Evolutionary conservation across 352 stramenopile genomes (phyloP), one percentile per base, ranked within the genome.

Genomic region (Globisporangium parvum): DNA sequence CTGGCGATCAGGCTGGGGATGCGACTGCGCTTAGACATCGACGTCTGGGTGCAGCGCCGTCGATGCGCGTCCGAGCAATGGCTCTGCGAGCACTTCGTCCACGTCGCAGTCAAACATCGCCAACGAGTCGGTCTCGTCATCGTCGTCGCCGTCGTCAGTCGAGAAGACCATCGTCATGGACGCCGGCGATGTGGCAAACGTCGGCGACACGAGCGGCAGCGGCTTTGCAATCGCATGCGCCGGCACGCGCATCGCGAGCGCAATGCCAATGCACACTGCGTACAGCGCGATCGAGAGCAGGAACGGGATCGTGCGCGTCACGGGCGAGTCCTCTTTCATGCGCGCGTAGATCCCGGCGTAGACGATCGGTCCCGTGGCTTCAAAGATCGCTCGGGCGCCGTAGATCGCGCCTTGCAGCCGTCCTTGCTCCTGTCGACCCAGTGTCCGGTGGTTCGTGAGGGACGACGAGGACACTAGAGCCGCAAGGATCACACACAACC

Each of bases 321-420:
- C 72, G 20, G 70, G 47, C 4, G 62, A 71, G 26, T 80, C 42
- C 2, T 66, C 55, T 20, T 66, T 75, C 69, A 89, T 88, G 18
- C 51, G 46, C 28, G 64, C 66, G 53, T 90, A 92, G 40, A 92
- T 55, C 21, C 57, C 70, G 5, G 75, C 71, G 53, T 80, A 92
- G 0, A 75, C 57, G 1, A 92, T 53, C 0, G 82, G 79, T 3
- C 75, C 82, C 0, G 64, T 57, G 3, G 82, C 79, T 65, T 85
- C 75, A 46, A 88, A 87, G 40, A 88, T 65, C 3, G 73, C 81
- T 4, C 81, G 71, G 12, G 69, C 77, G 24, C 70, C 77, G 51
- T 88, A 88, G 53, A 92, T 85, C 24, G 77, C 77, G 3, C 81
- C 79, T 58, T 92, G 81, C 0, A 92, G 63, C 6, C 76, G 77